Evolutionary conservation across 1,139 yeast species (phyloP).

Genomic region (Petasospora fabianii): DNA sequence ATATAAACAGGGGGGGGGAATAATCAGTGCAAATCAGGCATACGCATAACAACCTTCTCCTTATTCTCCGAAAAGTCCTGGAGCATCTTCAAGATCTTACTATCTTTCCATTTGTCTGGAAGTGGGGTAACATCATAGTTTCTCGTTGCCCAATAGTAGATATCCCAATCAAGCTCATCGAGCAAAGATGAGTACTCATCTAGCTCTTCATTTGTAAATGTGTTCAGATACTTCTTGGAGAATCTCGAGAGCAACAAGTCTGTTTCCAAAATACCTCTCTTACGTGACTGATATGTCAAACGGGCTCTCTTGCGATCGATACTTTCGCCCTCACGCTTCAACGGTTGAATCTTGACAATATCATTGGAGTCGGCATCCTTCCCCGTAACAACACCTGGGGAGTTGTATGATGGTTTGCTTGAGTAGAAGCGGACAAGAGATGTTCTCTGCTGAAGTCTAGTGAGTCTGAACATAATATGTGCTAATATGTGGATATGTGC

Average conservation of each 20-base stretch:
- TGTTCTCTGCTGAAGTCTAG: slow-evolving; percentile 1
- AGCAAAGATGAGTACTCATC: slow-evolving; percentile 82
- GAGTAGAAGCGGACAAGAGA: slow-evolving; percentile 3
- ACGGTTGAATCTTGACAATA: slow-evolving; percentile 56
- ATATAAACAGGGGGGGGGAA: background rate
- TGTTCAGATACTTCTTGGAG: slow-evolving; percentile 67
- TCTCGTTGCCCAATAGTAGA: slow-evolving; percentile 94
- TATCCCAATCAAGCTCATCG: slow-evolving; percentile 98
- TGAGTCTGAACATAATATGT: background rate
- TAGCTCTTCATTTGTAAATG: slow-evolving; percentile 61
- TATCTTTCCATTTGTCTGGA: slow-evolving; percentile 79
- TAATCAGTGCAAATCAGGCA: slow-evolving; percentile 59
- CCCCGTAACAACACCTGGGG: slow-evolving; percentile 22
- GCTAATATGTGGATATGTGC: too few species aligned
- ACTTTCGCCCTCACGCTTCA: slow-evolving; percentile 72
- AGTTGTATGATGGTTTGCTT: slow-evolving; percentile 13
- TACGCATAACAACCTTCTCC: slow-evolving; percentile 70
- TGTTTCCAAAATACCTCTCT: slow-evolving; percentile 93
- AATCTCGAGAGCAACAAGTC: slow-evolving; percentile 82
- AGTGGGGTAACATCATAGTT: slow-evolving; percentile 77
- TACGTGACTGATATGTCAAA: slow-evolving; percentile 84
- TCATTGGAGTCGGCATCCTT: slow-evolving; percentile 17
- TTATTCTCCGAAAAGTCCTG: slow-evolving; percentile 75
- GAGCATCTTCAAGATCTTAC: slow-evolving; percentile 58
- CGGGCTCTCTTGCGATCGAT: slow-evolving; percentile 79